phyloP scores from a whole-genome alignment of 2,329 filamentous ascomycete species.

The Fusarium dimerum region DNA sequence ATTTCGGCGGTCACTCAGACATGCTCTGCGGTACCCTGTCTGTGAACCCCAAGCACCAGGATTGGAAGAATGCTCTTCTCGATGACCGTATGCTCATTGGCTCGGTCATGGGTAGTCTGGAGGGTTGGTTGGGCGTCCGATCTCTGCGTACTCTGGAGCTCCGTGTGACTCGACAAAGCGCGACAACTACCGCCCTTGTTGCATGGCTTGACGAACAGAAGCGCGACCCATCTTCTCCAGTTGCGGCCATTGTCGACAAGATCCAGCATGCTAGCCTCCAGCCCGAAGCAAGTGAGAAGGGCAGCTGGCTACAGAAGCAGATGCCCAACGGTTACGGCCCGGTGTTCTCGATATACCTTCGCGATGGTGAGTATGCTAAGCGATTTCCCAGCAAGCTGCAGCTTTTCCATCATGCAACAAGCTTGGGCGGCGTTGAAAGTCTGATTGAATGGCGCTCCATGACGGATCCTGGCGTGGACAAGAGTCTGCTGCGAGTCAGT shows the following conservation, averaged over 20 bases:
- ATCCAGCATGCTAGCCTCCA: slow-evolving; percentile 83
- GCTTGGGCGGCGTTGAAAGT: slow-evolving; percentile 90
- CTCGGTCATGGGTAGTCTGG: slow-evolving; percentile 82
- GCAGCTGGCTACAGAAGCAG: slow-evolving; percentile 76
- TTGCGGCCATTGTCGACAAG: slow-evolving; percentile 57
- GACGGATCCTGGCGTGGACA: slow-evolving; percentile 75
- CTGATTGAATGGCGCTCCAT: slow-evolving; percentile 96
- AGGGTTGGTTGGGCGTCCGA: slow-evolving; percentile 88
- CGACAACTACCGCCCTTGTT: slow-evolving; percentile 69
- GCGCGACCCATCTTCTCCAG: slow-evolving; percentile 36
- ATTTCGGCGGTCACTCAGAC: slow-evolving; percentile 93
- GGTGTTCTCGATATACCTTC: slow-evolving; percentile 77
- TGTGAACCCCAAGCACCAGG: slow-evolving; percentile 53
- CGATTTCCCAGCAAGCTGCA: slow-evolving; percentile 73
- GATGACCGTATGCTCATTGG: slow-evolving; percentile 77
- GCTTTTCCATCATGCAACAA: slow-evolving; percentile 94
- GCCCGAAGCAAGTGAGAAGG: slow-evolving; percentile 54
- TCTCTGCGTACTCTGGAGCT: slow-evolving; percentile 85
- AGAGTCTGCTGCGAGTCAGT: slow-evolving; percentile 74
- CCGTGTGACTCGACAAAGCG: slow-evolving; percentile 74
- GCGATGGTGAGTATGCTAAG: slow-evolving; percentile 60
- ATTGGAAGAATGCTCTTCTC: slow-evolving; percentile 62
- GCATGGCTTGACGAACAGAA: slow-evolving; percentile 65
- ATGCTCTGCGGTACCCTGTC: slow-evolving; percentile 85
- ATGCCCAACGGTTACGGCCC: slow-evolving; percentile 92